Evolutionary conservation across 2,329 filamentous ascomycete species (phyloP).

Genomic region (Alternaria angustiovoidea): DNA sequence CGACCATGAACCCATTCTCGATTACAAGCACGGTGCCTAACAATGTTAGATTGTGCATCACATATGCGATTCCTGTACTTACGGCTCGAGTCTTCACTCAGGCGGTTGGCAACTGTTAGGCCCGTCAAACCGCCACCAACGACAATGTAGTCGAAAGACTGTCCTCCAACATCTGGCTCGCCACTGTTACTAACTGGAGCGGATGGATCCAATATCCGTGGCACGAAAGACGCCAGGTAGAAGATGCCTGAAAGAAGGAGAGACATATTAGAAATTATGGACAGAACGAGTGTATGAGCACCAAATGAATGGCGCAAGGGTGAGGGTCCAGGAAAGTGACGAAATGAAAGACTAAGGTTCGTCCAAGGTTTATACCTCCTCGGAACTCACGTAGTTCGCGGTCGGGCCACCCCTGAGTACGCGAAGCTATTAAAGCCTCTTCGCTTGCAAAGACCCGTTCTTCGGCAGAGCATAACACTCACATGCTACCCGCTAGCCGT

Average conservation of each 20-base stretch:
- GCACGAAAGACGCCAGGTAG: conserved; percentile 29
- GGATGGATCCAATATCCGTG: conserved; percentile 10
- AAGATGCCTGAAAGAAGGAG: conserved; percentile 17
- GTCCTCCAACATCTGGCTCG: conserved; percentile 22
- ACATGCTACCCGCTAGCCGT: not conserved
- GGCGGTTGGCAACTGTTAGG: conserved; percentile 40
- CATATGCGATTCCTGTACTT: not conserved
- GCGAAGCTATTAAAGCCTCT: not conserved
- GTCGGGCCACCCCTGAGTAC: conserved; percentile 8
- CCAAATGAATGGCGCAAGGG: conserved; percentile 6
- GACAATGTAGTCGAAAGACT: conserved; percentile 44
- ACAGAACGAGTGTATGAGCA: conserved; percentile 5
- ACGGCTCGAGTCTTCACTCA: conserved; percentile 39
- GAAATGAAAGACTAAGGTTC: not conserved
- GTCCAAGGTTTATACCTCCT: conserved; percentile 12
- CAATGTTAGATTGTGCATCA: not conserved
- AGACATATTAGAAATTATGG: conserved; percentile 16
- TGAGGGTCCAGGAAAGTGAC: not conserved
- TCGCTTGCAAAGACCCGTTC: not conserved
- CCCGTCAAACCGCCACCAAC: conserved; percentile 44
- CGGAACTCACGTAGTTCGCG: not conserved
- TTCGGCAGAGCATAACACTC: not conserved
- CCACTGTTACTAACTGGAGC: conserved; percentile 7
- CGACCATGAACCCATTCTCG: conserved; percentile 35
- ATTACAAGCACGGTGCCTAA: conserved; percentile 39